Evolutionary conservation across 108 stramenopile genomes (phyloP), one percentile per base, ranked within the genome.

Genomic region (Chaetoceros muelleri): DNA sequence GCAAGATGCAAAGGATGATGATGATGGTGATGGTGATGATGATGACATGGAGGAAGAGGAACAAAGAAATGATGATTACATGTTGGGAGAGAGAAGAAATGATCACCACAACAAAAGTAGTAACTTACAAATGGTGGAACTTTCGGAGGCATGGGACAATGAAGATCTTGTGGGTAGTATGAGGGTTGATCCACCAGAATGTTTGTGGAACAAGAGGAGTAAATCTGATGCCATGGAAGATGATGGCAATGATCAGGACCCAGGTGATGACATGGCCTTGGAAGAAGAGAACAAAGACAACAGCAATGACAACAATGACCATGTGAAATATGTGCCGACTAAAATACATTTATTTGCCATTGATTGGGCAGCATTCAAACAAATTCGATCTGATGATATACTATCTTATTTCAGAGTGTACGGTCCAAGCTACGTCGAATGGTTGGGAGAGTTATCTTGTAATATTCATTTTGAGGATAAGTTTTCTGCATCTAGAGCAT

Each of bases 361-460:
- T 58, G 87, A 90, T 62, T 81, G 81, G 81, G 75, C 80, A 3
- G 79, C 84, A 17, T 90, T 90, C 73, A 90, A 90, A 64, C 87
- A 90, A 59, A 84, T 90, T 46, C 75, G 87, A 46, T 79, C 81
- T 0, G 71, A 85, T 31, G 87, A 90, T 49, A 58, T 90, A 13
- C 75, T 84, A 70, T 54, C 69, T 2, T 62, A 63, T 44, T 76
- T 80, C 48, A 40, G 28, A 18, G 58, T 67, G 24, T 90, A 83
- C 65, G 87, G 84, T 13, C 87, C 87, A 8, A 77, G 77, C 40
- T 90, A 84, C 62, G 80, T 90, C 1, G 87, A 90, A 61, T 90
- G 87, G 87, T 74, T 90, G 10, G 83, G 84, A 18, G 87, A 90
- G 45, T 49, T 85, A 0, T 70, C 73, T 28, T 82, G 81, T 65